phyloP scores from a whole-genome alignment of 1,284 basidiomycete genomes.

The Rhodotorula sp. region DNA sequence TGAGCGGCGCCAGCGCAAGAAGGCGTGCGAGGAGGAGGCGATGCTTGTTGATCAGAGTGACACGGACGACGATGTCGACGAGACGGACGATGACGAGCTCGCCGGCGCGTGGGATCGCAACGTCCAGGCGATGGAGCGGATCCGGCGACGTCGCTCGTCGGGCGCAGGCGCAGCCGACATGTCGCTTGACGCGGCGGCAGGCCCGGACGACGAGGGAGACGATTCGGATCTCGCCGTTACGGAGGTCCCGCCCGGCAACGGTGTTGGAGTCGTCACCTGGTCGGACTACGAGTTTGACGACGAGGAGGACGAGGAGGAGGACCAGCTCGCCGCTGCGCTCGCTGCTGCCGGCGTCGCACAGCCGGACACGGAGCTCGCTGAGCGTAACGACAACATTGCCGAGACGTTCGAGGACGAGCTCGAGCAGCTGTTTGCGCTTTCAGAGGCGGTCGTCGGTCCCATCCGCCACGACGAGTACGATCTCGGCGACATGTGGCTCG shows the following conservation, averaged over 20 bases:
- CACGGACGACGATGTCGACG: conserved; percentile 4
- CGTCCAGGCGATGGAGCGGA: conserved; percentile 20
- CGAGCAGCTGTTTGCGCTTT: conserved; percentile 35
- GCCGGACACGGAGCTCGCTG: neutral
- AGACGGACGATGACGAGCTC: conserved; percentile 14
- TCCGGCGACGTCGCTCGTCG: conserved; percentile 1
- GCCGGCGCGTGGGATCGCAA: conserved; percentile 29
- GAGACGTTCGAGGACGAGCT: conserved; percentile 35
- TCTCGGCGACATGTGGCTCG: conserved; percentile 37
- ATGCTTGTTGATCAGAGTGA: neutral
- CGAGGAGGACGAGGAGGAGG: conserved; percentile 32
- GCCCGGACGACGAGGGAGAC: conserved; percentile 17
- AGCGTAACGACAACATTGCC: conserved; percentile 1
- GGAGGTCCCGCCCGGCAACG: conserved; percentile 36
- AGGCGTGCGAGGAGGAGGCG: neutral
- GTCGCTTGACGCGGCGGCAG: conserved; percentile 9
- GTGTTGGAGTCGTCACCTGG: conserved; percentile 40
- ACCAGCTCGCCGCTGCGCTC: conserved; percentile 26
- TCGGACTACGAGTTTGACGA: conserved; percentile 37
- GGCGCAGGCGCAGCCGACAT: neutral
- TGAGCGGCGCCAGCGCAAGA: conserved; percentile 9
- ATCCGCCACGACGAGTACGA: conserved; percentile 28
- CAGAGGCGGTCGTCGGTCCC: conserved; percentile 40
- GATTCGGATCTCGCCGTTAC: conserved; percentile 33
- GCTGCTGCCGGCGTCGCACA: neutral